phyloP scores from a whole-genome alignment of 2,329 filamentous ascomycete genomes.

The Elsinoe fawcettii region DNA sequence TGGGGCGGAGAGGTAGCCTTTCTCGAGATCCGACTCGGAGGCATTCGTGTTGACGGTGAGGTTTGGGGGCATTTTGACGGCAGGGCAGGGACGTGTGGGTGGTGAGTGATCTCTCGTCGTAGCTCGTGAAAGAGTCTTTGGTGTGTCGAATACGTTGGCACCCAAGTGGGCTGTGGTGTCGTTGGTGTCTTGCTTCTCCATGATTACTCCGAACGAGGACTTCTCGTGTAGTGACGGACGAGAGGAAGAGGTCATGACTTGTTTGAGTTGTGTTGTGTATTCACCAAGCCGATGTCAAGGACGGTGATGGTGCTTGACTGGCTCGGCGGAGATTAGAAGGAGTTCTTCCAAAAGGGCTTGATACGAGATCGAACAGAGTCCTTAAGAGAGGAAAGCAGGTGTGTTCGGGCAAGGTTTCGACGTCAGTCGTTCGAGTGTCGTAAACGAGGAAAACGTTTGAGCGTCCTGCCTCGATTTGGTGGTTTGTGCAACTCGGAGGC shows the following conservation, averaged over 20 bases:
- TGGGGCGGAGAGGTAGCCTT: constrained; percentile 33
- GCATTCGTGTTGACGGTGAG: constrained; percentile 12
- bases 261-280: not conserved
- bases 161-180: constrained; percentile 21
- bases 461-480: constrained; percentile 4
- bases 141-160: constrained; percentile 26
- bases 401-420: not conserved
- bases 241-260: constrained; percentile 8
- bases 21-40: constrained; percentile 29
- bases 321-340: not conserved
- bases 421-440: constrained; percentile 12
- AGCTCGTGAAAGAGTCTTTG: constrained; percentile 28
- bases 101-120: constrained; percentile 26
- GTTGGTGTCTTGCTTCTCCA: constrained; percentile 29
- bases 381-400: constrained; percentile 3
- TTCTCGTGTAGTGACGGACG: constrained; percentile 16
- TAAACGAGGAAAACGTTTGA: constrained; percentile 11
- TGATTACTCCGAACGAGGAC: constrained; percentile 37
- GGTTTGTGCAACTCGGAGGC: not conserved
- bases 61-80: constrained; percentile 30
- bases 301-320: not conserved
- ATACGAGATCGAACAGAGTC: constrained; percentile 7
- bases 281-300: constrained; percentile 1
- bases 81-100: constrained; percentile 40
- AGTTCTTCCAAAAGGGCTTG: not conserved